phyloP scores from a whole-genome alignment of 2,329 filamentous ascomycete genomes.

The Diaporthe citrichinensis region DNA sequence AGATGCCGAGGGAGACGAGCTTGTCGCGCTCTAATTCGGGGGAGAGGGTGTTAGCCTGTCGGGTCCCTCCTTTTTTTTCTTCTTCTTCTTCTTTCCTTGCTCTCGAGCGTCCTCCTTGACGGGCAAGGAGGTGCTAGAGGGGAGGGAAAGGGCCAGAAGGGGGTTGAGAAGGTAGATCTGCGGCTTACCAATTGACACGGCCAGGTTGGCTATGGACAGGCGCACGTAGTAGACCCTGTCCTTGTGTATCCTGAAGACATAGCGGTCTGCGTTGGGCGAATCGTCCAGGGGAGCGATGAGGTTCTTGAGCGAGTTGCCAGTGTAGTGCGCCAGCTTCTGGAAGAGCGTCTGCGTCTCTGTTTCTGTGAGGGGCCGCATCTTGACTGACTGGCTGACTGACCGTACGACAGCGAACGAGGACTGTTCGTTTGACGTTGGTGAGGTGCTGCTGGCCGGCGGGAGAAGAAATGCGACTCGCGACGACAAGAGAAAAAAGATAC shows the following conservation, averaged over 20 bases:
- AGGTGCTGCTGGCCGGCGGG: background rate
- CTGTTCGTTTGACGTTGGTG: background rate
- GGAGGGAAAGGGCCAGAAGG: no score
- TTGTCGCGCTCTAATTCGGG: constrained; percentile 34
- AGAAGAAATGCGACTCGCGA: background rate
- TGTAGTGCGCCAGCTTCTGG: constrained; percentile 94
- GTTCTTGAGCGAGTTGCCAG: constrained; percentile 86
- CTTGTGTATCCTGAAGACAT: constrained; percentile 88
- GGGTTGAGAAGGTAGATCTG: constrained; percentile 41
- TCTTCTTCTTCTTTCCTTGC: background rate
- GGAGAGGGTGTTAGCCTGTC: background rate
- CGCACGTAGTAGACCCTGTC: constrained; percentile 93
- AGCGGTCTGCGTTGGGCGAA: constrained; percentile 78
- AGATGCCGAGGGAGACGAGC: constrained; percentile 41
- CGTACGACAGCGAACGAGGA: background rate
- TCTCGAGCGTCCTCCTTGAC: background rate
- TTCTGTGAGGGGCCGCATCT: constrained; percentile 87
- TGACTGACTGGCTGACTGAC: constrained; percentile 46
- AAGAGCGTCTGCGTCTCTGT: constrained; percentile 86
- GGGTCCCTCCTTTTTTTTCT: background rate
- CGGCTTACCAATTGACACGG: constrained; percentile 85
- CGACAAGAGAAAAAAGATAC: constrained; percentile 30
- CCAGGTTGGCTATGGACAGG: constrained; percentile 90
- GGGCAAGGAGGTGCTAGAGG: background rate
- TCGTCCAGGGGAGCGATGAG: constrained; percentile 82